phyloP scores from a whole-genome alignment of 108 stramenopile genomes.

The Cyclotella atomus region DNA sequence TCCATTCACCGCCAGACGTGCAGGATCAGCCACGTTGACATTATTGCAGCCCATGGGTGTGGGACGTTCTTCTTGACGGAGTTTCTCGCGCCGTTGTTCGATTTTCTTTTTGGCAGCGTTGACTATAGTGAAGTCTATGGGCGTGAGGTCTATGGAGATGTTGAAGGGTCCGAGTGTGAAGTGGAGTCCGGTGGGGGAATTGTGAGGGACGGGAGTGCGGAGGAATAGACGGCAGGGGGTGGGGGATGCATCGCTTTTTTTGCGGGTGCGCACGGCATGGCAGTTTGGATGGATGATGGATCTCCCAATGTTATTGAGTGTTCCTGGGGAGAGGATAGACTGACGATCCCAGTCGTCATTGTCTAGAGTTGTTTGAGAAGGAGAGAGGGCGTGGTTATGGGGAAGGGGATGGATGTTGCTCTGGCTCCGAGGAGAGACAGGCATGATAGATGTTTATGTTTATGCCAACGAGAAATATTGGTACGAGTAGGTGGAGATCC shows the following conservation, averaged over 20 bases:
- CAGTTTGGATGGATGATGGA: not conserved
- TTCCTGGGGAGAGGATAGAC: not conserved
- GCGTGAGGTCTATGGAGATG: constrained; percentile 1
- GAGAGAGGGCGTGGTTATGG: not conserved
- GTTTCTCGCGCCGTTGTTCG: not conserved
- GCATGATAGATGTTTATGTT: constrained; percentile 1
- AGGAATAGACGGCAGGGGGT: constrained; percentile 12
- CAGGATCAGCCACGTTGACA: not conserved
- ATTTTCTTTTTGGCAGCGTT: not conserved
- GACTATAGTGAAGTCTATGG: constrained; percentile 16
- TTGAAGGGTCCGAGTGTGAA: constrained; percentile 16
- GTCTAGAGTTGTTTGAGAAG: constrained; percentile 1
- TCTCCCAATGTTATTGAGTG: not conserved
- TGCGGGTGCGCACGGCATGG: not conserved
- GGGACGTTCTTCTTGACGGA: not conserved
- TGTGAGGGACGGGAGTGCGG: constrained; percentile 5
- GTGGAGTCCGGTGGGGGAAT: not conserved
- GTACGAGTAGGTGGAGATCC: too few species aligned
- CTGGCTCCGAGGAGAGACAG: constrained; percentile 3
- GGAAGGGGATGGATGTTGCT: constrained; percentile 9
- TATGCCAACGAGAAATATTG: too few species aligned
- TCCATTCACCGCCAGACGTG: constrained; percentile 19
- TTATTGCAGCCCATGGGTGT: not conserved
- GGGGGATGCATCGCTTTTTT: not conserved
- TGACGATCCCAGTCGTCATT: not conserved